Conservation (phyloP, 73 alveolate species). For the Stentor coeruleus region DNA sequence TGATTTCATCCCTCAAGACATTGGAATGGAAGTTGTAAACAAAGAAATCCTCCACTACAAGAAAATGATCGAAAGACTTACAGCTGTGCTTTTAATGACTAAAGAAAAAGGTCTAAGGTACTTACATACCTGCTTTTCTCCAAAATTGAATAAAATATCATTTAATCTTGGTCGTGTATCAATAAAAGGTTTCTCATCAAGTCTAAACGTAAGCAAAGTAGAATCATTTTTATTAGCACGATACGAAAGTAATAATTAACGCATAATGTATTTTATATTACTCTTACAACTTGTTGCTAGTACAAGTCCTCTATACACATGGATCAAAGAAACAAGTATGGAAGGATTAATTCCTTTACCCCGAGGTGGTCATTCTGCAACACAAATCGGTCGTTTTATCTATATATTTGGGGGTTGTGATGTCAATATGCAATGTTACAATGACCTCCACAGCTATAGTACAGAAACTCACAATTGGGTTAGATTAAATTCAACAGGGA, state of each 20-base stretch:
- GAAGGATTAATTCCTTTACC: not conserved
- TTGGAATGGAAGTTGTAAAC: not conserved
- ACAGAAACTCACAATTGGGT: conserved; percentile 1
- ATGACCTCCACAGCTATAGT: conserved; percentile 18
- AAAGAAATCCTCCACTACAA: not conserved
- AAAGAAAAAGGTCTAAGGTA: not conserved
- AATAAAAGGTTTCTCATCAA: too few species aligned
- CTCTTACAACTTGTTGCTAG: not conserved
- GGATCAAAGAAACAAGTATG: not conserved
- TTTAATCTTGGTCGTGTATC: too few species aligned
- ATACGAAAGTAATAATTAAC: not conserved
- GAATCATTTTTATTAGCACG: not conserved
- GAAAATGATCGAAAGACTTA: not conserved
- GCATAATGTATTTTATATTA: conserved; percentile 7
- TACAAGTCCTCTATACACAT: conserved; percentile 8
- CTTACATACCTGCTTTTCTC: not conserved
- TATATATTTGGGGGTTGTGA: conserved; percentile 21
- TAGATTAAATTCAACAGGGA: conserved; percentile 20
- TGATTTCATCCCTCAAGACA: not conserved
- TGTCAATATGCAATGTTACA: not conserved
- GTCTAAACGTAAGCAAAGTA: not conserved
- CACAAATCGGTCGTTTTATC: not conserved
- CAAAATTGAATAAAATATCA: too few species aligned
- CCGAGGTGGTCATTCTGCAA: conserved; percentile 15
- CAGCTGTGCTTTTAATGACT: not conserved